Conservation (phyloP, 257 asterid genomes). For the Lavandula angustifolia region DNA sequence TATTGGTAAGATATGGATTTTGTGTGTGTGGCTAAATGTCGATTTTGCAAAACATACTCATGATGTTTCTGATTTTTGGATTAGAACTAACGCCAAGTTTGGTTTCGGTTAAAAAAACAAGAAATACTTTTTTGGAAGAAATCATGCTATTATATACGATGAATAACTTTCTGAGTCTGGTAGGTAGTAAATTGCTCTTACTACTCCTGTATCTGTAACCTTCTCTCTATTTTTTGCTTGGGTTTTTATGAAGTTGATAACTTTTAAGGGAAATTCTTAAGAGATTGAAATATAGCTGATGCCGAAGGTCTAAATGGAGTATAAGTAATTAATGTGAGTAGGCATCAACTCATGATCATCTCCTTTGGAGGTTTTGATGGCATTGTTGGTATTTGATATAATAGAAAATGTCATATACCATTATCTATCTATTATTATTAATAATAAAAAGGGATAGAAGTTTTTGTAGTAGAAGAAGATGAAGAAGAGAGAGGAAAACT, state of each 20-base stretch:
- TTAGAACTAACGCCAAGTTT: conserved; percentile 3
- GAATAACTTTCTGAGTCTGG: conserved; percentile 3
- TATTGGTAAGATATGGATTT: background rate
- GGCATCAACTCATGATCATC: conserved; percentile 5
- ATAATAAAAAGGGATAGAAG: background rate
- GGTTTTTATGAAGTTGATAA: conserved; percentile 18
- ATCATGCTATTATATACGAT: conserved; percentile 8
- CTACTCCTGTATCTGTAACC: conserved; percentile 10
- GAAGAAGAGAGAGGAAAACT: conserved; percentile 9
- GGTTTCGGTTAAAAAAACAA: background rate
- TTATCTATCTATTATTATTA: background rate
- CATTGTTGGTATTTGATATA: conserved; percentile 13
- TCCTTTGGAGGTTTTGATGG: conserved; percentile 15
- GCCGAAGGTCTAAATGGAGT: background rate
- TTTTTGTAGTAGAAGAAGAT: background rate
- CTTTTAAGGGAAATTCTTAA: background rate
- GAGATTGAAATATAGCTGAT: conserved; percentile 8
- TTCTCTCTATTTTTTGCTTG: conserved; percentile 1
- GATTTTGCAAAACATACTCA: background rate
- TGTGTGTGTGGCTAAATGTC: conserved; percentile 10
- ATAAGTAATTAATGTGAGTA: background rate
- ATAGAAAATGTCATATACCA: background rate
- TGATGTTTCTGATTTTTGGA: conserved; percentile 10
- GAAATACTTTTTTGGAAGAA: conserved; percentile 4
- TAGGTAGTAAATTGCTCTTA: background rate